Conservation (phyloP, 495 filamentous ascomycete genomes). For the Aspergillus biplanus region DNA sequence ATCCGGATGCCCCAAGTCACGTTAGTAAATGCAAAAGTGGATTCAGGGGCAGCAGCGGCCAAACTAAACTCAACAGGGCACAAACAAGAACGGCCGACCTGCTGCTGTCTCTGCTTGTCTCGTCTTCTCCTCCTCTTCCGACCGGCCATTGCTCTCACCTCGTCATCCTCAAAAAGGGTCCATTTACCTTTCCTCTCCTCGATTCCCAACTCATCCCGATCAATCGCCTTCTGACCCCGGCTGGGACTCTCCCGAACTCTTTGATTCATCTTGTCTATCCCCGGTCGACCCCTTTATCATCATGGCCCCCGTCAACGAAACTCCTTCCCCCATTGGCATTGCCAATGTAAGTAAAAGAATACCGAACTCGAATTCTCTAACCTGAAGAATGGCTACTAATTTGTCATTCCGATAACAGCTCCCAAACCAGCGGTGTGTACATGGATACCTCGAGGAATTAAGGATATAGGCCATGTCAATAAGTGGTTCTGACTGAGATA, state of each 20-base stretch:
- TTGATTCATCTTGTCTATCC: conserved; percentile 22
- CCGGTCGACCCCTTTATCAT: conserved; percentile 41
- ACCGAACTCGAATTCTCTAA: not conserved
- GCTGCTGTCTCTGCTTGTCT: conserved; percentile 18
- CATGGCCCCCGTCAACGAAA: conserved; percentile 82
- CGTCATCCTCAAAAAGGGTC: conserved; percentile 30
- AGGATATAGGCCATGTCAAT: conserved; percentile 12
- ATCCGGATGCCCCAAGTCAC: conserved; percentile 8
- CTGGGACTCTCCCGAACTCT: conserved; percentile 25
- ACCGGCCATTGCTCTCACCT: conserved; percentile 15
- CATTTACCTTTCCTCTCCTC: conserved; percentile 9
- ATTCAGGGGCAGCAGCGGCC: conserved; percentile 34
- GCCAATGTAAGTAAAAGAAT: conserved; percentile 72
- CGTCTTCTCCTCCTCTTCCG: conserved; percentile 16
- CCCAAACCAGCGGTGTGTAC: conserved; percentile 82
- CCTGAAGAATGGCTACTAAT: conserved; percentile 6
- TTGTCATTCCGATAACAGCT: conserved; percentile 49
- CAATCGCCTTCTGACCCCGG: conserved; percentile 9
- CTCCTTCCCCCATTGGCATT: conserved; percentile 96
- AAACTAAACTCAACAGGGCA: conserved; percentile 24
- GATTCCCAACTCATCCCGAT: conserved; percentile 4
- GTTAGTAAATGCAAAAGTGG: conserved; percentile 17
- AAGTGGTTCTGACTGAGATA: conserved; percentile 37
- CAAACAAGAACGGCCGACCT: conserved; percentile 19
- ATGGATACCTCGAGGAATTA: conserved; percentile 2